Evolutionary conservation across 164 flowering plant species (phyloP).

Genomic region (Hamamelis virginiana): DNA sequence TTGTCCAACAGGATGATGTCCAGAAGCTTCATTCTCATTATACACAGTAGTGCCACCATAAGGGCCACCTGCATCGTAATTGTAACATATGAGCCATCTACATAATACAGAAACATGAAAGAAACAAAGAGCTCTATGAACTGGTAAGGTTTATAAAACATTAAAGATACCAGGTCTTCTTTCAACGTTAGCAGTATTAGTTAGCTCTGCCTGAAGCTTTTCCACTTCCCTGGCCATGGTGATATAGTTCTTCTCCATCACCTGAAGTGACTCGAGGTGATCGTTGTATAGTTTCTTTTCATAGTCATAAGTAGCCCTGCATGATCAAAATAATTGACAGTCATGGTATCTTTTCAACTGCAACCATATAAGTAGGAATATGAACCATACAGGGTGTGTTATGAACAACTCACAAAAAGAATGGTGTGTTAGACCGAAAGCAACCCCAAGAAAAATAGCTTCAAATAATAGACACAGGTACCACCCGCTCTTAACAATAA

Average conservation of each 20-base stretch:
- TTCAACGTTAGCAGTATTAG: conserved; percentile 55
- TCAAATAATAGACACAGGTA: not conserved
- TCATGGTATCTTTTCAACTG: not conserved
- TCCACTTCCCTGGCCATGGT: conserved; percentile 88
- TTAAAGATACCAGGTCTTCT: conserved; percentile 49
- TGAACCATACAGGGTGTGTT: not conserved
- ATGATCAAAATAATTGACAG: conserved; percentile 4
- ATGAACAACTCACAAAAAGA: not conserved
- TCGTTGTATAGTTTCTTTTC: conserved; percentile 82
- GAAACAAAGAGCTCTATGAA: conserved; percentile 7
- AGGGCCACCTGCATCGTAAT: conserved; percentile 42
- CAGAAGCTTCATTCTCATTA: conserved; percentile 52
- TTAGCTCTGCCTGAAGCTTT: conserved; percentile 83
- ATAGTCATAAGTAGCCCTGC: conserved; percentile 84
- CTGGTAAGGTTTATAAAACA: not conserved
- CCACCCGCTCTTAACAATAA: not conserved
- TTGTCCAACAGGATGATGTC: conserved; percentile 43
- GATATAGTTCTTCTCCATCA: conserved; percentile 87
- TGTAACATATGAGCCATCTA: conserved; percentile 1
- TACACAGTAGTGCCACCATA: conserved; percentile 54
- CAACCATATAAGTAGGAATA: not conserved
- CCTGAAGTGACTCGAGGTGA: conserved; percentile 87
- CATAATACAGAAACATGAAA: not conserved
- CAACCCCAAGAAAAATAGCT: not conserved
- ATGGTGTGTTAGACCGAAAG: not conserved